Conservation (phyloP, 75 land plant species). For the Picea sitchensis region DNA sequence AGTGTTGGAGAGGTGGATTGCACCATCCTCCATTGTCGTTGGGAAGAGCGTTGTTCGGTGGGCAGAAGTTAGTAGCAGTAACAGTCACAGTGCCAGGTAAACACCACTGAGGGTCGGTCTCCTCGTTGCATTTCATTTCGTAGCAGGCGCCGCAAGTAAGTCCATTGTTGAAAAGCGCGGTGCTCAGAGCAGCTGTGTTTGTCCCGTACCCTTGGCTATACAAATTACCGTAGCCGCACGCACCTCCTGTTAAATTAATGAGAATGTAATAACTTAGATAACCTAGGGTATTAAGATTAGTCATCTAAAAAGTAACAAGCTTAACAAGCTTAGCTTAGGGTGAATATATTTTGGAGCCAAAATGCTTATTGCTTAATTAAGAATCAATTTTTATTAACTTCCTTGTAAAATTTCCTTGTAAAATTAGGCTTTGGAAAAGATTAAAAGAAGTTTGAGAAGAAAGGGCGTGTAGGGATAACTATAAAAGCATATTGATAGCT, state of each 20-base stretch:
- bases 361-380: too few relatives aligned
- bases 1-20: slow-evolving; percentile 32
- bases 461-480: too few relatives aligned
- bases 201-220: slow-evolving; percentile 28
- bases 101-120: slow-evolving; percentile 13
- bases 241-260: slow-evolving; percentile 17
- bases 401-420: too few relatives aligned
- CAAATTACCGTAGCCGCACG: slow-evolving; percentile 41
- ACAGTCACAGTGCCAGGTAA: slow-evolving; percentile 12
- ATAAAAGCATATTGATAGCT: too few relatives aligned
- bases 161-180: slow-evolving; percentile 31
- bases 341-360: too few relatives aligned
- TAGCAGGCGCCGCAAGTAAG: slow-evolving; percentile 38
- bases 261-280: too few relatives aligned
- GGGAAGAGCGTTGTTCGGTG: slow-evolving; percentile 12
- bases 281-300: too few relatives aligned
- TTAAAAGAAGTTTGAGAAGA: too few relatives aligned
- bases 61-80: slow-evolving; percentile 35
- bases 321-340: too few relatives aligned
- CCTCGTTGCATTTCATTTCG: slow-evolving; percentile 28
- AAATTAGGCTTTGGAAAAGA: too few relatives aligned
- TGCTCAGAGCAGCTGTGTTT: slow-evolving; percentile 33
- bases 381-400: too few relatives aligned
- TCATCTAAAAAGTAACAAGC: too few relatives aligned
- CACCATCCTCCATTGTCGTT: slow-evolving; percentile 21